Conservation (phyloP, 2,329 filamentous ascomycete species). For the Penicillium sp. region DNA sequence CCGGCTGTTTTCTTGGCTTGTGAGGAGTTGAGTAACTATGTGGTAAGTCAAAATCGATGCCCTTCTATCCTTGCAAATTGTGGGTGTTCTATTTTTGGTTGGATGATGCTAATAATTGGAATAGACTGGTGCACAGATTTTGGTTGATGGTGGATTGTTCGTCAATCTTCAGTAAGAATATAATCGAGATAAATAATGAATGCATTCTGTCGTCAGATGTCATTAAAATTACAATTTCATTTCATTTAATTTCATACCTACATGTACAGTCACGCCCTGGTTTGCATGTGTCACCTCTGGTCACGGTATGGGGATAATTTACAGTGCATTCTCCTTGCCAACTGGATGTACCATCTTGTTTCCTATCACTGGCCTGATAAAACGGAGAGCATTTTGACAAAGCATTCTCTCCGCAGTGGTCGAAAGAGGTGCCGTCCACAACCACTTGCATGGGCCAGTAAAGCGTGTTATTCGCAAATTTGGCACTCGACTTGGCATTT, state of each 20-base stretch:
- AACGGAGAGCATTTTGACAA: not conserved
- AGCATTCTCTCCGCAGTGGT: not conserved
- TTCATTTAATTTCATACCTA: too few relatives aligned
- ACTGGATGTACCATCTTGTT: not conserved
- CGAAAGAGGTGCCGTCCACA: not conserved
- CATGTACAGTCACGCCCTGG: not conserved
- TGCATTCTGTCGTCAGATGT: not conserved
- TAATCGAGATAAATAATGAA: not conserved
- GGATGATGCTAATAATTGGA: constrained; percentile 6
- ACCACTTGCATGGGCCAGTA: not conserved
- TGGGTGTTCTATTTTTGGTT: too few relatives aligned
- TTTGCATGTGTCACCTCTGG: not conserved
- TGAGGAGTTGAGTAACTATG: constrained; percentile 77
- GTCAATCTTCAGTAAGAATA: constrained; percentile 76
- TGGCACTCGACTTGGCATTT: not conserved
- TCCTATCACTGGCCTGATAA: not conserved
- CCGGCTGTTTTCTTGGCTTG: constrained; percentile 85
- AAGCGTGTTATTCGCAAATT: not conserved
- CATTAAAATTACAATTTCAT: not conserved
- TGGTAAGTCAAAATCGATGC: constrained; percentile 59
- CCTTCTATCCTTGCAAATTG: too few relatives aligned
- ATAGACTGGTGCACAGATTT: constrained; percentile 75
- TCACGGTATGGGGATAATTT: not conserved
- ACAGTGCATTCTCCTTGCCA: not conserved
- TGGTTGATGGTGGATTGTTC: constrained; percentile 89